Base-by-base conservation (phyloP, 208 protist genomes). In the Crithidia expoeki region DNA sequence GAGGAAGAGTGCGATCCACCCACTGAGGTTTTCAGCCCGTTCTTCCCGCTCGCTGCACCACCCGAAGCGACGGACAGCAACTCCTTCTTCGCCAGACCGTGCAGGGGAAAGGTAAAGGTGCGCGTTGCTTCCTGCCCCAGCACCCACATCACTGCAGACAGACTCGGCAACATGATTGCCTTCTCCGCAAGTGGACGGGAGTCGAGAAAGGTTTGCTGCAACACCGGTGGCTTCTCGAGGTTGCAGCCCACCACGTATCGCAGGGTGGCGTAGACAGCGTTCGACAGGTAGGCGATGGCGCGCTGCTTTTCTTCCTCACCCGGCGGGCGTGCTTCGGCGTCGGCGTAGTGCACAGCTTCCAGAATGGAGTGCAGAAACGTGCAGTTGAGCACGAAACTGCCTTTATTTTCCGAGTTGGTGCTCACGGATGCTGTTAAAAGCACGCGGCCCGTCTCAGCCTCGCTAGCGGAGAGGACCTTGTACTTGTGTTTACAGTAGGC, bases 181-280 rank as follows among this genome's bases (percentile, higher is more conserved):
- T 49, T 68, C 59, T 89, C 76, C 2, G 76, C 63, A 21, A 93
- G 59, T 19, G 72, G 66, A 17, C 91, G 79, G 0, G 87, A 74
- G 74, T 96, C 91, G 19, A 96, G 75, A 53, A 94, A 90, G 10
- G 80, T 92, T 32, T 93, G 68, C 46, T 74, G 36, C 25, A 83
- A 42, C 50, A 32, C 42, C 16, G 64, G 42, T 5, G 74, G 75
- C 44, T 62, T 65, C 44, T 82, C 59, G 0, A 93, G 33, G 68
- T 96, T 92, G 66, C 91, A 96, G 5, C 68, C 91, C 1, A 96
- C 76, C 27, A 93, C 66, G 67, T 96, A 96, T 25, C 87, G 91
- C 28, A 94, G 58, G 40, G 79, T 89, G 19, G 81, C 68, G 68
- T 92, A 89, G 14, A 88, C 83, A 1, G 80, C 86, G 36, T 79